Evolutionary conservation across 1,139 yeast species (phyloP).

Genomic region (Zygosaccharomyces pseudobailii): DNA sequence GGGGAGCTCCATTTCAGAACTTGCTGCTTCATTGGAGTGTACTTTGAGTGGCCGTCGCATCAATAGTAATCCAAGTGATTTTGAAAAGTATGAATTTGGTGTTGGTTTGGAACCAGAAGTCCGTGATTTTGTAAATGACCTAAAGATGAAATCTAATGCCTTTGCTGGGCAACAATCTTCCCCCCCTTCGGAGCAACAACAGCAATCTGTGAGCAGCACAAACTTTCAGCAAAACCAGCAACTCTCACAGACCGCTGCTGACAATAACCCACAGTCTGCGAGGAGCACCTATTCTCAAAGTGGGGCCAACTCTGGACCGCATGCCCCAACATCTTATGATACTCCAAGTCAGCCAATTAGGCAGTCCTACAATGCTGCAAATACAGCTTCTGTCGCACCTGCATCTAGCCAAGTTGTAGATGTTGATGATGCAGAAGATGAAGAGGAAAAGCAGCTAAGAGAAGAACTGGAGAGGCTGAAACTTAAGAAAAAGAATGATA

Average conservation of each 20-base stretch:
- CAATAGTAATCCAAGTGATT: constrained; percentile 45
- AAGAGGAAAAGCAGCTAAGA: constrained; percentile 37
- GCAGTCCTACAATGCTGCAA: constrained; percentile 1
- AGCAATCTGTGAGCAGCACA: neutral
- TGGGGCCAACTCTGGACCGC: too few relatives aligned
- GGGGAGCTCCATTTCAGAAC: constrained; percentile 63
- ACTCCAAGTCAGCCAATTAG: constrained; percentile 1
- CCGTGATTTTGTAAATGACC: constrained; percentile 53
- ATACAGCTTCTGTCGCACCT: neutral
- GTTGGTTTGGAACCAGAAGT: constrained; percentile 70
- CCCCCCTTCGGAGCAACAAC: neutral
- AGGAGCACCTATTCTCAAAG: neutral
- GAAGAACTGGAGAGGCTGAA: constrained; percentile 39
- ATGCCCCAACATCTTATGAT: too few relatives aligned
- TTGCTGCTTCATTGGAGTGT: constrained; percentile 61
- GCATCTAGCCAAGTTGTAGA: neutral
- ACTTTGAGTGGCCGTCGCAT: constrained; percentile 36
- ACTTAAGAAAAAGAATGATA: constrained; percentile 51
- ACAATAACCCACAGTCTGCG: neutral
- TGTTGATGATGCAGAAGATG: constrained; percentile 34
- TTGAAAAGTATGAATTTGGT: constrained; percentile 81
- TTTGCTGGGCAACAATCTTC: neutral
- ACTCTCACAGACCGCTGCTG: neutral
- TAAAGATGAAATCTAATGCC: constrained; percentile 33
- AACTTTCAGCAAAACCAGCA: neutral